Evolutionary conservation across 1,284 basidiomycete genomes (phyloP), one percentile per base, ranked within the genome.

Genomic region (Tilletia setariae): DNA sequence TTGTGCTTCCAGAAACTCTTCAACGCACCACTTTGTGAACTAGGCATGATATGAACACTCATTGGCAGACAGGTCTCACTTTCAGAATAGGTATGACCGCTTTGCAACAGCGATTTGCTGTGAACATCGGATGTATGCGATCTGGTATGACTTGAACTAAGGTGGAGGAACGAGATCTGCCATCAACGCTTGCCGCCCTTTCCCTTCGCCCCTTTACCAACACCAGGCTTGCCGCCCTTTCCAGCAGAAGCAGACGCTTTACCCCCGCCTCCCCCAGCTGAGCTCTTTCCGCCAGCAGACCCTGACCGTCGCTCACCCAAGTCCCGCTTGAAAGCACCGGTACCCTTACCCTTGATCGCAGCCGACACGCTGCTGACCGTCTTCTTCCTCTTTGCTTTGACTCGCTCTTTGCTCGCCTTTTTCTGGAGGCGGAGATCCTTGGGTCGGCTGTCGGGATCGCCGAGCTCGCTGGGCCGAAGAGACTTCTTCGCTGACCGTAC

Each of bases 401-500:
- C 25, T n/a, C 49, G n/a, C 65, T 32, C 42, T 40, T 70, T 67
- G 21, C 68, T 69, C 70, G 72, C 73, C 28, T 23, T 19, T 8
- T 68, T 40, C 64, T 70, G 74, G 28, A 65, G n/a, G 25, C 30
- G 30, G 30, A n/a, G 1, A 30, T 66, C 28, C 43, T 63, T 65
- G 28, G 69, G 70, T 32, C 68, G 19, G 62, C 74, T 62, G 25
- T 70, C 72, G 2, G 68, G 66, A 2, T 74, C 74, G 25, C 79
- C 76, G n/a, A 82, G 69, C 63, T 75, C 74, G 2, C 71, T 76
- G 15, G 80, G 80, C 2, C 74, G 68, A 44, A 74, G 71, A 21
- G 70, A 63, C 62, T 74, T 74, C 72, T 82, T 82, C 0, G 79
- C 77, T 8, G 78, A 75, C 2, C 80, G 72, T 25, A 82, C 72